A percentile compares a stretch with the other conserved stretches of the same genome.
Conservation (phyloP, 2,329 filamentous ascomycete species). For the Cladophialophora chaetospira region DNA sequence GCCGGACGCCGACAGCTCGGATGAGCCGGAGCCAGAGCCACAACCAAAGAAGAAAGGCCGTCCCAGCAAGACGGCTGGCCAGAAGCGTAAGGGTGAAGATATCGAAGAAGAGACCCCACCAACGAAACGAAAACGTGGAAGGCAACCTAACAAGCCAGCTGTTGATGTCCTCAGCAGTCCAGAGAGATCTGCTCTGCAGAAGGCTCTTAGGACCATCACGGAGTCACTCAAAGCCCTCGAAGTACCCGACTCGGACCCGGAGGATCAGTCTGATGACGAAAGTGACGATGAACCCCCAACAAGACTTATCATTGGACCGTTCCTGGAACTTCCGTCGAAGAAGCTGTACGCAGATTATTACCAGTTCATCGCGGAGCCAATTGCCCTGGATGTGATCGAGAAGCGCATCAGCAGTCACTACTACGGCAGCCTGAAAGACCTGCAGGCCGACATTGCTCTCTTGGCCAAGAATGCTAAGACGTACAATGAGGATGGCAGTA, state of each 20-base stretch:
- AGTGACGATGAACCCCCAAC: slow-evolving; percentile 58
- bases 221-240: slow-evolving; percentile 82
- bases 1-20: slow-evolving; percentile 75
- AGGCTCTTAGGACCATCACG: slow-evolving; percentile 74
- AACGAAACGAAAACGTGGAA: slow-evolving; percentile 75
- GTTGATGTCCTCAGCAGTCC: slow-evolving; percentile 65
- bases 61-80: slow-evolving; percentile 69
- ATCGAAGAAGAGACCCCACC: slow-evolving; percentile 74
- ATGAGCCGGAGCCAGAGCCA: slow-evolving; percentile 58
- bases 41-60: slow-evolving; percentile 71
- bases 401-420: slow-evolving; percentile 96
- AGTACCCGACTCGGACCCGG: slow-evolving; percentile 64
- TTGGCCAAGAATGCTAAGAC: slow-evolving; percentile 90
- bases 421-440: slow-evolving; percentile 77
- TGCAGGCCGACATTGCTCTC: slow-evolving; percentile 78
- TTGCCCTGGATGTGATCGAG: slow-evolving; percentile 94
- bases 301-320: slow-evolving; percentile 88
- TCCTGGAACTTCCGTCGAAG: slow-evolving; percentile 87
- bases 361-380: slow-evolving; percentile 84
- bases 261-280: slow-evolving; percentile 53
- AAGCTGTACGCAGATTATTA: slow-evolving; percentile 95
- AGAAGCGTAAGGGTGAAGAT: slow-evolving; percentile 84
- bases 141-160: slow-evolving; percentile 68
- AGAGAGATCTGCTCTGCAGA: slow-evolving; percentile 76
- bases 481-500: slow-evolving; percentile 94